phyloP scores from a whole-genome alignment of 2,329 filamentous ascomycete genomes.

The Exophiala aquamarina region DNA sequence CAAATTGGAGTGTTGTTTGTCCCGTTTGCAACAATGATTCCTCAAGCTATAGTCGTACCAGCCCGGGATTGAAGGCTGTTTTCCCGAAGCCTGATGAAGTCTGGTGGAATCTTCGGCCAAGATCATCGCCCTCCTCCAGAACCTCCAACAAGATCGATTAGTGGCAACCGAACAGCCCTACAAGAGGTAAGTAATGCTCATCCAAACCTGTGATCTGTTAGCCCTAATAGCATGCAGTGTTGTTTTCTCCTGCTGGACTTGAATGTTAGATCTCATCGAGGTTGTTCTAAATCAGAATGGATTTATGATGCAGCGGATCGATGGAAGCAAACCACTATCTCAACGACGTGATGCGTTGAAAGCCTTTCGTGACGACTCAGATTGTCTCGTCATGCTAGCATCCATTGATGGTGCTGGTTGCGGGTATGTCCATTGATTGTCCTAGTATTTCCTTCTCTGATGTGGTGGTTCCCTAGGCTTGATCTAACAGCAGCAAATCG shows the following conservation, averaged over 20 bases:
- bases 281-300: background rate
- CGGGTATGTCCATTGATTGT: conserved; percentile 1
- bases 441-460: background rate
- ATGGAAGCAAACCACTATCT: conserved; percentile 15
- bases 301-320: conserved; percentile 13
- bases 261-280: conserved; percentile 18
- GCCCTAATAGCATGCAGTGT: conserved; percentile 4
- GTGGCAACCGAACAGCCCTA: background rate
- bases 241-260: conserved; percentile 21
- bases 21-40: background rate
- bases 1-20: background rate
- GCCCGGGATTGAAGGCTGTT: background rate
- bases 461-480: conserved; percentile 2
- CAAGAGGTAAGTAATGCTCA: conserved; percentile 38
- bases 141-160: background rate
- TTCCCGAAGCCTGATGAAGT: background rate
- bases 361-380: conserved; percentile 10
- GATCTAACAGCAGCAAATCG: conserved; percentile 11
- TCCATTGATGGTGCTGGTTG: conserved; percentile 19
- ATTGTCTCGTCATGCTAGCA: conserved; percentile 14
- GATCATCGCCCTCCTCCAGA: background rate
- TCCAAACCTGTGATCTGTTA: background rate
- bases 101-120: conserved; percentile 17
- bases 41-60: background rate
- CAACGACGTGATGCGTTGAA: conserved; percentile 6